Evolutionary conservation across 108 stramenopile genomes (phyloP), one percentile per base, ranked within the genome.

Genomic region (Skeletonema marinoi): DNA sequence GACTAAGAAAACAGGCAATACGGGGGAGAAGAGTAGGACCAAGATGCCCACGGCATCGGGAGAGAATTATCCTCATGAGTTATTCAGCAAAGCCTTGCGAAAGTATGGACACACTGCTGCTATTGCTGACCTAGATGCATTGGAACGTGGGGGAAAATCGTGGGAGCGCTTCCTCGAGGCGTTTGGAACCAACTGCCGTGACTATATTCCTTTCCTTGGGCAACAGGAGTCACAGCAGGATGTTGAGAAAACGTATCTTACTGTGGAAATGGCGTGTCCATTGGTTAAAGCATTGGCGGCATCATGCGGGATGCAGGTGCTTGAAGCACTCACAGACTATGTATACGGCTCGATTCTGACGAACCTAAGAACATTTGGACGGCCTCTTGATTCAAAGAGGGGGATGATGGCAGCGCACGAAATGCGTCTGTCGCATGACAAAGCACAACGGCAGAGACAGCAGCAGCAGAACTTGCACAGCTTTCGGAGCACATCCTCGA

Each of bases 41-140:
- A 64, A 64, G 13, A 64, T 64, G 63, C 63, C 63, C 2, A 64
- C 63, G 25, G 63, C 32, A 64, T 64, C 63, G n/a, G 63, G 63
- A 33, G 63, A 64, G 13, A 64, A 12, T 64, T 64, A 12, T 64
- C 63, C 63, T 11, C 67, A 68, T 31, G 67, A 68, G 29, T 44
- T 50, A 44, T 68, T 68, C 19, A 31, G 41, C 25, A 50, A 44
- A 68, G 67, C 48, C 39, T 30, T 68, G 6, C 42, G 67, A 44
- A 50, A 30, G 60, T 32, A 60, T 32, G 60, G n/a, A 3, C 60
- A 60, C 16, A 11, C n/a, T 32, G 60, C 60, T 30, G 60, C 60
- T 30, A 60, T 60, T 31, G 30, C 30, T 12, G 60, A 60, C 11
- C 17, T 60, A 0, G 60, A 60, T 32, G 13, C 60, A 11, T 60